Evolutionary conservation across 176 grass and related monocot genomes (phyloP), one percentile per base, ranked within the genome.

Genomic region (Aegilops tauschii): DNA sequence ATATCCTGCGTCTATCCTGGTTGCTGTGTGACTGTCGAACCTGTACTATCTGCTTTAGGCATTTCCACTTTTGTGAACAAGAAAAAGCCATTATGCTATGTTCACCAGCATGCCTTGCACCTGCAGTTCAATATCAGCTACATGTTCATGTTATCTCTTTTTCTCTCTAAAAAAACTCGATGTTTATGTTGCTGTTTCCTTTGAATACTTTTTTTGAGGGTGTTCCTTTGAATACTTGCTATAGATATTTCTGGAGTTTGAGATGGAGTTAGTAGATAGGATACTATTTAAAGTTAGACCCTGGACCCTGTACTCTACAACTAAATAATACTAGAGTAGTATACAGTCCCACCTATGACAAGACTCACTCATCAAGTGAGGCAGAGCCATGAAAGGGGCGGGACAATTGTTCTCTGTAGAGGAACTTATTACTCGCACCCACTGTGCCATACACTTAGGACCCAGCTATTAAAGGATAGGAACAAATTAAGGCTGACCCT

Each of bases 401-500:
- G 49, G 62, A 81, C 82, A 81, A 54, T 50, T 77, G 82, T 77
- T 88, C 90, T 85, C 5, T 27, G 85, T 23, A 34, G 77, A 52
- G 67, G 50, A 76, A 83, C 66, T 84, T 78, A 84, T 88, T 61
- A 65, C 30, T 27, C 27, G 16, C 81, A 91, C 63, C 86, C 13
- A 85, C 77, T 88, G 85, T 50, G 69, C 14, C 80, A 80, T 30
- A 63, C 77, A 69, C 77, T 62, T 76, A 80, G 89, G 69, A 61
- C 82, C 89, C 81, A 80, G 12, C 76, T 77, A 70, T 81, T 85
- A 85, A 84, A 91, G 62, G 82, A 62, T 42, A 77, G 31, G 90
- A 81, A 88, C 77, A 81, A 88, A 69, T 65, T 31, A 84, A 84
- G 85, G 50, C 62, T 77, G 49, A 20, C 21, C 9, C 54, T 44